Percentiles rank a stretch among this genome's conserved stretches.
phyloP scores from a whole-genome alignment of 1,139 yeast species.

The Zygoascus hellenicus region DNA sequence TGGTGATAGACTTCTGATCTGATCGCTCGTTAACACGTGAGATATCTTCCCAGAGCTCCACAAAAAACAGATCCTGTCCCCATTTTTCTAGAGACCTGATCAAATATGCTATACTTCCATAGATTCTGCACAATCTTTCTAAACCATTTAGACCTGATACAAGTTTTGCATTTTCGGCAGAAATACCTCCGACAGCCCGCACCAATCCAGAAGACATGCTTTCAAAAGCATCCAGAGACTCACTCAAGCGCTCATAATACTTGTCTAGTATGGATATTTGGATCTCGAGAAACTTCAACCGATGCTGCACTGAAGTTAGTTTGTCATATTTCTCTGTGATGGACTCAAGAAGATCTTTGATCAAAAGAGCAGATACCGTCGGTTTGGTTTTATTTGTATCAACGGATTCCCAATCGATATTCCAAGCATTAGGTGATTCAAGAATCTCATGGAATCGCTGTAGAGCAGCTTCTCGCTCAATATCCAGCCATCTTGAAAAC shows the following conservation, averaged over 20 bases:
- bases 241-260: conserved; percentile 49
- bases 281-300: conserved; percentile 61
- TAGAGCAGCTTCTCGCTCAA: conserved; percentile 45
- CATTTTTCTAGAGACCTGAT: conserved; percentile 51
- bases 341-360: conserved; percentile 59
- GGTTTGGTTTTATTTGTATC: conserved; percentile 46
- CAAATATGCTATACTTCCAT: conserved; percentile 55
- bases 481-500: conserved; percentile 59
- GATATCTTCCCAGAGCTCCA: conserved; percentile 51
- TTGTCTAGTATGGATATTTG: conserved; percentile 60
- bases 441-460: conserved; percentile 54
- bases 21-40: conserved; percentile 20
- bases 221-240: conserved; percentile 44
- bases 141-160: conserved; percentile 46
- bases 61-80: conserved; percentile 60
- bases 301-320: conserved; percentile 54
- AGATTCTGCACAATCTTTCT: conserved; percentile 51
- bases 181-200: conserved; percentile 36
- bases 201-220: conserved; percentile 40
- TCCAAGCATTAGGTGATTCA: conserved; percentile 48
- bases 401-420: conserved; percentile 57
- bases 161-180: conserved; percentile 36
- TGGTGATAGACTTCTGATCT: conserved; percentile 6
- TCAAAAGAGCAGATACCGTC: conserved; percentile 58
- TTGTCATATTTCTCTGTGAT: conserved; percentile 59